Evolutionary conservation across 345 rosid species (phyloP).

Genomic region (Salix caprea): DNA sequence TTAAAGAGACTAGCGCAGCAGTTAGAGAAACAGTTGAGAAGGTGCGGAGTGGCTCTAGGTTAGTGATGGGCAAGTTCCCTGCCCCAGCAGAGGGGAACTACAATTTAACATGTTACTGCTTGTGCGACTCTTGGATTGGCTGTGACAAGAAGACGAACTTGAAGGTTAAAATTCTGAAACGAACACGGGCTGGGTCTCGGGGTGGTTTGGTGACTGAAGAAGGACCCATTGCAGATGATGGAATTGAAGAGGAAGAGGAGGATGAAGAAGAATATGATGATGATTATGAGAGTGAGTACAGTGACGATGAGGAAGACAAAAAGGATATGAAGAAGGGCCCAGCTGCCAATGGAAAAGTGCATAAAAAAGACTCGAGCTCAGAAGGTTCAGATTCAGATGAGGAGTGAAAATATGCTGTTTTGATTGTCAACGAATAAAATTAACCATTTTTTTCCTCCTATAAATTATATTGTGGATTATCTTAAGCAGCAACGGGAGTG

Average conservation of each 20-base stretch:
- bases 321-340: conserved; percentile 52
- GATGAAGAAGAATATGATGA: conserved; percentile 77
- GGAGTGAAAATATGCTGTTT: conserved; percentile 38
- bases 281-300: conserved; percentile 91
- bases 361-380: conserved; percentile 50
- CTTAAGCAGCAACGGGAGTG: neutral
- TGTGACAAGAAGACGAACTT: conserved; percentile 65
- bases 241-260: conserved; percentile 91
- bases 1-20: conserved; percentile 61
- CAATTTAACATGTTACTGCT: conserved; percentile 76
- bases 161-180: conserved; percentile 77
- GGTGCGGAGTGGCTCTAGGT: conserved; percentile 78
- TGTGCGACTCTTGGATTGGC: conserved; percentile 95
- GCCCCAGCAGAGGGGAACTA: conserved; percentile 85
- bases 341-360: conserved; percentile 48
- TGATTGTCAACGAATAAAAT: conserved; percentile 13
- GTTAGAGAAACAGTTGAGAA: conserved; percentile 68
- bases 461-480: neutral
- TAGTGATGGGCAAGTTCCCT: conserved; percentile 86
- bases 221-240: conserved; percentile 70
- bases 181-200: conserved; percentile 81
- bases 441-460: neutral
- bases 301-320: conserved; percentile 84
- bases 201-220: conserved; percentile 61
- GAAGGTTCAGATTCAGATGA: conserved; percentile 73